Evolutionary conservation across 768 basidiomycete species (phyloP).

Genomic region (Stropharia rugosoannulata): DNA sequence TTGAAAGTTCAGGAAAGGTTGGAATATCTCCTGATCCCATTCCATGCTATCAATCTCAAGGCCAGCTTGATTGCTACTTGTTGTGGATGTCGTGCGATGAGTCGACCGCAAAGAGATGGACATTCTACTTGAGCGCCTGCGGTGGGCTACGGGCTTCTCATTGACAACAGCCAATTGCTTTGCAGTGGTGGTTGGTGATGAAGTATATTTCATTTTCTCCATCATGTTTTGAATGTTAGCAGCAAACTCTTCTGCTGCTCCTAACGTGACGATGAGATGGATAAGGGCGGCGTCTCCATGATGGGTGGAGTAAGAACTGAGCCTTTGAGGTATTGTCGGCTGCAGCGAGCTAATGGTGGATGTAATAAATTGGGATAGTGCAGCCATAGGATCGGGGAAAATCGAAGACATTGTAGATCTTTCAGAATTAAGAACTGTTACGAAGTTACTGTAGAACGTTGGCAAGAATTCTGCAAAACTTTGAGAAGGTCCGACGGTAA

Average conservation of each 20-base stretch:
- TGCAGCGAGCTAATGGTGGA: constrained; percentile 77
- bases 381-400: constrained; percentile 80
- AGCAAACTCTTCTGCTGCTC: constrained; percentile 83
- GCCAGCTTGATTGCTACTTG: constrained; percentile 19
- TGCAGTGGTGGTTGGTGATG: constrained; percentile 15
- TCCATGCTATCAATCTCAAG: constrained; percentile 42
- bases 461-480: constrained; percentile 68
- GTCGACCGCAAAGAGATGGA: constrained; percentile 61
- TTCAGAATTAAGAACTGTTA: constrained; percentile 67
- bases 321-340: constrained; percentile 79
- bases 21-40: constrained; percentile 93
- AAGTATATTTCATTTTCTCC: constrained; percentile 60
- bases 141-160: constrained; percentile 32
- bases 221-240: constrained; percentile 69
- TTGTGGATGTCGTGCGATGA: constrained; percentile 26
- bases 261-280: constrained; percentile 70
- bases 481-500: constrained; percentile 23
- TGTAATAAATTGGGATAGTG: constrained; percentile 80
- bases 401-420: constrained; percentile 74
- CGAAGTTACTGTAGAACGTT: constrained; percentile 71
- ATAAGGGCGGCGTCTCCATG: constrained; percentile 63
- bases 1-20: constrained; percentile 92
- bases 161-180: constrained; percentile 3
- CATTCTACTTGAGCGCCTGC: constrained; percentile 61
- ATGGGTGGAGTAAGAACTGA: constrained; percentile 66